Evolutionary conservation across 2,329 filamentous ascomycete species (phyloP).

Genomic region (Tolypocladium ovalisporum): DNA sequence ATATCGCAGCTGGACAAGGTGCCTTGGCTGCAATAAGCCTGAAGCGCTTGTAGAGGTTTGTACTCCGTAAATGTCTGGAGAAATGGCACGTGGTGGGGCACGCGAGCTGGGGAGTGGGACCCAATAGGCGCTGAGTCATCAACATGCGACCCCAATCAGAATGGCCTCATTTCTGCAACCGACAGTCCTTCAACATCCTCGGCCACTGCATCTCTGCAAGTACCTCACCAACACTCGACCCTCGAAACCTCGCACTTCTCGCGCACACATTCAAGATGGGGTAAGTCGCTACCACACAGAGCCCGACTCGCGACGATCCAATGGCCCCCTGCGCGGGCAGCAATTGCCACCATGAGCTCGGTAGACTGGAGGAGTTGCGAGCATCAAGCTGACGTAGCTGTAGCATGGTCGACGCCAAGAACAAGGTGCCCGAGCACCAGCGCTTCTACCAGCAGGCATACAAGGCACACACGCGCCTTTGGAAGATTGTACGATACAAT

Average conservation of each 20-base stretch:
- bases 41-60: neutral
- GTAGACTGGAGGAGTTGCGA: conserved; percentile 8
- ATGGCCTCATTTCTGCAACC: conserved; percentile 28
- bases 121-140: conserved; percentile 29
- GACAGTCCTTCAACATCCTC: conserved; percentile 14
- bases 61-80: neutral
- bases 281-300: conserved; percentile 16
- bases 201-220: conserved; percentile 12
- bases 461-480: conserved; percentile 56
- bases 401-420: conserved; percentile 59
- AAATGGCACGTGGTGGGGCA: neutral
- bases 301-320: neutral
- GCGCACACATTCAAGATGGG: conserved; percentile 25
- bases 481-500: conserved; percentile 58
- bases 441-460: conserved; percentile 64
- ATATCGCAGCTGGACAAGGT: neutral
- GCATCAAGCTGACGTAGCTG: conserved; percentile 14
- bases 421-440: conserved; percentile 68
- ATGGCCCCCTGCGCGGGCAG: neutral
- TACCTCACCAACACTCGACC: conserved; percentile 12
- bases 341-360: neutral
- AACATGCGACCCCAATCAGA: conserved; percentile 16
- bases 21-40: neutral
- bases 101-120: neutral
- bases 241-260: conserved; percentile 11